Base-by-base conservation (phyloP, 495 filamentous ascomycete genomes). In the Copromyces sp. region DNA sequence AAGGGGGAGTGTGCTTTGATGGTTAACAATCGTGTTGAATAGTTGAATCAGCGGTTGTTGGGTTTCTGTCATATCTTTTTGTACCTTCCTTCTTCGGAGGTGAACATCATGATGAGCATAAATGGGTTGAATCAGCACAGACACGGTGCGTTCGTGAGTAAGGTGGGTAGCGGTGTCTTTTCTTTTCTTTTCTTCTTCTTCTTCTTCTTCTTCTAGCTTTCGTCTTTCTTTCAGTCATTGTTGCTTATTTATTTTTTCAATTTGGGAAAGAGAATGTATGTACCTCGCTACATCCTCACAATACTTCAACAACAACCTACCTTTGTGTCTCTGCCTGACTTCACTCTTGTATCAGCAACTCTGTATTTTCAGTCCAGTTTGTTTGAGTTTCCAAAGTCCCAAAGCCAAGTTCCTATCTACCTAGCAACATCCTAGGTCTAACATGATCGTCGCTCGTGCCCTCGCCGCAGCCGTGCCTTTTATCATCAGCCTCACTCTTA, bases 101-200 rank as follows among this genome's bases (percentile, higher is more conserved):
- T 24, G 5, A 37, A 37, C 35, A 37, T 24, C 24, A 24, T 24
- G 24, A 24, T 24, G 24, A 24, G 35, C 3, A 37, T 37, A 29
- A 53, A 24, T 9, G 45, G 20, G 20, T 47, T 20, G n/a, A 9
- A 45, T 9, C n/a, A 45, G 8, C 17, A 8, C 17, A 44, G 16
- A 17, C 16, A 24, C 24, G n/a, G 4, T 53, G n/a, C 11, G 9
- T 11, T 53, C 20, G 1, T 24, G 24, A 24, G 24, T 24, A 24
- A 24, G 24, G 24, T 11, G 9, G 4, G 45, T 53, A 20, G 45
- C 6, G 11, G n/a, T 53, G 9, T 53, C 9, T 6, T 53, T 12
- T 1, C 4, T 29, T 1, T n/a, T 0, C 17, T 29, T 29, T 29
- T 29, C 2, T 2, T 14, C 3, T 11, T 7, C 3, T n/a, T 9